A percentile compares a stretch with the other conserved stretches of the same genome.
Conservation (phyloP, 441 rosid species). For the Populus tomentosa region DNA sequence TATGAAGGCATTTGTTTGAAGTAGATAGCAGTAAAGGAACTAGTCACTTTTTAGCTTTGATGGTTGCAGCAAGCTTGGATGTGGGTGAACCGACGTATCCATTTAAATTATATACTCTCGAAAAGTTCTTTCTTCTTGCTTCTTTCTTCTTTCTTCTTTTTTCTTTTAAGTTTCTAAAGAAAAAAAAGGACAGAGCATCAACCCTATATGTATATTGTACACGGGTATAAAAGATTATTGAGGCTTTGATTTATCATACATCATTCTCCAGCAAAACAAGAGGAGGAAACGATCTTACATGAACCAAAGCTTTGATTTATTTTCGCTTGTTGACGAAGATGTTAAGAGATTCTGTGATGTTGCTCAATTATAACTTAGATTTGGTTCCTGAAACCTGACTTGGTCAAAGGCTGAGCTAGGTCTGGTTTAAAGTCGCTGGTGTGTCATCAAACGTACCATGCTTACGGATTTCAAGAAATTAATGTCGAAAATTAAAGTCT, state of each 20-base stretch:
- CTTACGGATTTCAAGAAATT: neutral
- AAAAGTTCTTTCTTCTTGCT: no score
- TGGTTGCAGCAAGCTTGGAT: conserved; percentile 27
- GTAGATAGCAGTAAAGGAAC: neutral
- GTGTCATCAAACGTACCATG: conserved; percentile 13
- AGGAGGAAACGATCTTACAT: neutral
- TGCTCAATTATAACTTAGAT: conserved; percentile 33
- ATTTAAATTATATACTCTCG: no score
- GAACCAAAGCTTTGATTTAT: neutral
- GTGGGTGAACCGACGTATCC: conserved; percentile 35
- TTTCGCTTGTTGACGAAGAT: neutral
- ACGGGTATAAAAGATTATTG: conserved; percentile 15
- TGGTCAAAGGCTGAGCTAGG: conserved; percentile 43
- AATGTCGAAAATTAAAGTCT: neutral
- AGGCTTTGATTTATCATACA: neutral
- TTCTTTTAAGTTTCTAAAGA: neutral
- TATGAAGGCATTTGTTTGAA: neutral
- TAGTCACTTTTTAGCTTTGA: conserved; percentile 8
- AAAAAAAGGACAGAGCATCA: conserved; percentile 1
- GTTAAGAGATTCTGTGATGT: conserved; percentile 38
- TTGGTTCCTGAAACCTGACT: conserved; percentile 37
- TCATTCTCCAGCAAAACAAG: neutral
- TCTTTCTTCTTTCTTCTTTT: no score
- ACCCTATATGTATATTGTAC: neutral
- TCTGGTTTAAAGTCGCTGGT: conserved; percentile 16